A percentile compares a stretch with the other conserved stretches of the same genome.
Evolutionary conservation across 495 filamentous ascomycete genomes (phyloP).

Genomic region (Hypoxylon rickii): DNA sequence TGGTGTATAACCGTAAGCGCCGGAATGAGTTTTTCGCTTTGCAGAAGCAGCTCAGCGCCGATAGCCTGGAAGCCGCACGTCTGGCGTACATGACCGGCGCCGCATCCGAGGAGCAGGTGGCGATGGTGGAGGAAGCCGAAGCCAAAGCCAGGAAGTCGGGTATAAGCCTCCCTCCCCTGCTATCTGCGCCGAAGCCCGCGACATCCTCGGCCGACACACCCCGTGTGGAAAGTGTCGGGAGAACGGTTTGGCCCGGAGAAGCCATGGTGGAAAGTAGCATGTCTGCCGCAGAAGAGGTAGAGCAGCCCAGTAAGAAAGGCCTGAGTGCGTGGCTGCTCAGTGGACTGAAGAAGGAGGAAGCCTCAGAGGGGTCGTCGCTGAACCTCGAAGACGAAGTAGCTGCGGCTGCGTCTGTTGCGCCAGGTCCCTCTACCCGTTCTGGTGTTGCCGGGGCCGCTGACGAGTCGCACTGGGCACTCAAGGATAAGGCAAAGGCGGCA

Average conservation of each 20-base stretch:
- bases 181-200: constrained; percentile 25
- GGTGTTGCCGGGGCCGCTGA: constrained; percentile 18
- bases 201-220: not conserved
- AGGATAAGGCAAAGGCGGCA: constrained; percentile 50
- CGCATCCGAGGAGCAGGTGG: constrained; percentile 62
- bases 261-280: constrained; percentile 21
- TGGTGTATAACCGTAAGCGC: constrained; percentile 78
- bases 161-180: constrained; percentile 42
- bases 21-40: constrained; percentile 68
- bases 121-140: constrained; percentile 53
- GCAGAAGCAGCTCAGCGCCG: constrained; percentile 60
- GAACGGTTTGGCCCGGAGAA: constrained; percentile 30
- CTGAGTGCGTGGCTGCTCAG: constrained; percentile 44
- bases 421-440: constrained; percentile 9
- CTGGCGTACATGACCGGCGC: constrained; percentile 64
- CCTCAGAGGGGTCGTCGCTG: constrained; percentile 40
- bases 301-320: constrained; percentile 39
- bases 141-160: constrained; percentile 37
- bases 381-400: constrained; percentile 30
- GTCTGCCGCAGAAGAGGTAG: constrained; percentile 39
- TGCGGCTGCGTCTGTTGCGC: constrained; percentile 1
- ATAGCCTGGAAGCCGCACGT: constrained; percentile 57
- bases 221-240: constrained; percentile 3
- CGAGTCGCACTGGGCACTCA: constrained; percentile 11
- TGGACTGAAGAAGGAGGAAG: constrained; percentile 64